Evolutionary conservation across 768 basidiomycete genomes (phyloP).

Genomic region (Psilocybe tampanensis): DNA sequence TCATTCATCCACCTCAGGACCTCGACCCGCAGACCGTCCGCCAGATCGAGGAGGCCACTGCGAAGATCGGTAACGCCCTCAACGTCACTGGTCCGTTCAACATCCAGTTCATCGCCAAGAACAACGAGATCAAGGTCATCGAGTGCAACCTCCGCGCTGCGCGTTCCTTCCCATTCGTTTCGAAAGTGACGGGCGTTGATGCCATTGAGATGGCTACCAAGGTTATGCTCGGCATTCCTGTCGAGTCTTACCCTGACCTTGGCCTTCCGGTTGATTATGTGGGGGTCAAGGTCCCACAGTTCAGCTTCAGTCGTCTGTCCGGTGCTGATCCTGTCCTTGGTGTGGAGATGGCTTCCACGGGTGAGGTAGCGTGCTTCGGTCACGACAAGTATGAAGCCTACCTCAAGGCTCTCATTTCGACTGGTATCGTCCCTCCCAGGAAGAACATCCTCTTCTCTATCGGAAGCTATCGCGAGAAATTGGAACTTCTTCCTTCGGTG

Average conservation of each 20-base stretch:
- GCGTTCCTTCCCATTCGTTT: constrained; percentile 98
- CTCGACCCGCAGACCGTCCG: constrained; percentile 95
- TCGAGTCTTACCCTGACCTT: constrained; percentile 87
- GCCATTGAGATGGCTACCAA: constrained; percentile 99
- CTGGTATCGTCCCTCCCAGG: constrained; percentile 92
- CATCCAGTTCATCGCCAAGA: constrained; percentile 99
- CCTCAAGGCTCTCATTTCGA: constrained; percentile 94
- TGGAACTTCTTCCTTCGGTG: constrained; percentile 93
- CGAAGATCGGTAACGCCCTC: constrained; percentile 95
- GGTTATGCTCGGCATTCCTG: constrained; percentile 92
- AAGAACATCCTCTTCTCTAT: constrained; percentile 98
- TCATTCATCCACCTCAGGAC: constrained; percentile 98
- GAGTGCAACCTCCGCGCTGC: constrained; percentile 99
- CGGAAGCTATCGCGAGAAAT: constrained; percentile 96
- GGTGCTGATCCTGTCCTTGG: constrained; percentile 98
- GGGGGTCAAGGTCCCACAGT: constrained; percentile 99
- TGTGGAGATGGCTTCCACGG: constrained; percentile 99
- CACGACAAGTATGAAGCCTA: constrained; percentile 98
- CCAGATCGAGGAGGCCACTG: constrained; percentile 95
- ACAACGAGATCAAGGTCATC: constrained; percentile 99
- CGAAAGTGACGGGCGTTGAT: constrained; percentile 96
- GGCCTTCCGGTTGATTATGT: constrained; percentile 93
- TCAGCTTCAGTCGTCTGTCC: constrained; percentile 95
- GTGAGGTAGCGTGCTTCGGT: constrained; percentile 99
- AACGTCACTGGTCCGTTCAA: constrained; percentile 99